Evolutionary conservation across 306 rosid genomes (phyloP).

Genomic region (Dryas alaskensis): DNA sequence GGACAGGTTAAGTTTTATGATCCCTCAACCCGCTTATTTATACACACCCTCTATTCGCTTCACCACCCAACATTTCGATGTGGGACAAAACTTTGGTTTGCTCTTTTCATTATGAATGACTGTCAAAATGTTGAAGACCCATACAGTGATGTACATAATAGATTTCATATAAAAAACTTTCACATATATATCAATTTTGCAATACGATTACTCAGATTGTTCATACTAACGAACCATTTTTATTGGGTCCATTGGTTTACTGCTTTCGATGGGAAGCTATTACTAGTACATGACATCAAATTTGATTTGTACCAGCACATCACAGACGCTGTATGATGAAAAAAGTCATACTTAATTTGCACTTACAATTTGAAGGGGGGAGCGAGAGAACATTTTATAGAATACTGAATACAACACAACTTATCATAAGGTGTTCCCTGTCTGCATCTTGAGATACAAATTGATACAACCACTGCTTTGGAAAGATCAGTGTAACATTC

Average conservation of each 20-base stretch:
- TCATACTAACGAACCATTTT: too few species aligned
- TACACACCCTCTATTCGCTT: neutral
- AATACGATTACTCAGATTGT: too few species aligned
- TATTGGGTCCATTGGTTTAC: too few species aligned
- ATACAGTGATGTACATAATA: too few species aligned
- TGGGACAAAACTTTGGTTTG: neutral
- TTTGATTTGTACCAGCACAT: too few species aligned
- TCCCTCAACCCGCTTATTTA: fast-evolving
- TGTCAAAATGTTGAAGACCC: too few species aligned
- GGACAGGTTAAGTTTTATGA: fast-evolving
- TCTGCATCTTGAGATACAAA: neutral
- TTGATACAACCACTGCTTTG: neutral
- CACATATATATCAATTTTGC: too few species aligned
- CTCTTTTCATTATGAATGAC: too few species aligned
- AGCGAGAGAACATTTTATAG: neutral
- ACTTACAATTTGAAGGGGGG: neutral
- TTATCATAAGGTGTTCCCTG: neutral
- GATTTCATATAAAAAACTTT: too few species aligned
- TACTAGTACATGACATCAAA: too few species aligned
- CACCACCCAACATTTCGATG: neutral
- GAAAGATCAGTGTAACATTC: neutral
- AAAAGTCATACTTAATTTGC: neutral
- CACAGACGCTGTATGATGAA: too few species aligned
- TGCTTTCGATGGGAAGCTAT: too few species aligned
- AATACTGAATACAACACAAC: neutral